Evolutionary conservation across 768 basidiomycete genomes (phyloP).

Genomic region (Leccinum broughii): DNA sequence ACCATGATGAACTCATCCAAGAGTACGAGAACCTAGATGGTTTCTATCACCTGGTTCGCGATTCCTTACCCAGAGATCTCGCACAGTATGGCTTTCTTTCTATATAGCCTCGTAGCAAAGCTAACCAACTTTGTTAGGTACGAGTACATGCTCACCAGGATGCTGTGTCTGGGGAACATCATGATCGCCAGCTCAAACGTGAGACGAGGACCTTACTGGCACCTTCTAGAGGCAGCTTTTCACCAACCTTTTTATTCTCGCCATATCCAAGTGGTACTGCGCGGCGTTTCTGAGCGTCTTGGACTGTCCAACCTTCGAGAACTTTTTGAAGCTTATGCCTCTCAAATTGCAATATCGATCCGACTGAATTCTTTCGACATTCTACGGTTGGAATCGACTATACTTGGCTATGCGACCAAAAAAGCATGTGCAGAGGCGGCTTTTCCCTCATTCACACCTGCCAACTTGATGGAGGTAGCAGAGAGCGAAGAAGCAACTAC

Average conservation of each 20-base stretch:
- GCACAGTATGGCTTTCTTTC: conserved; percentile 44
- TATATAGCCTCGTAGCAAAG: conserved; percentile 6
- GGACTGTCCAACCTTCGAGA: conserved; percentile 59
- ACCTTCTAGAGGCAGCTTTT: conserved; percentile 70
- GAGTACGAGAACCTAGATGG: conserved; percentile 25
- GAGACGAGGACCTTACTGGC: conserved; percentile 84
- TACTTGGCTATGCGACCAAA: conserved; percentile 75
- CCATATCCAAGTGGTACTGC: conserved; percentile 52
- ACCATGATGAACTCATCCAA: conserved; percentile 30
- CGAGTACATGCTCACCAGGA: conserved; percentile 74
- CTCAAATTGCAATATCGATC: conserved; percentile 73
- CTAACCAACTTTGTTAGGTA: conserved; percentile 45
- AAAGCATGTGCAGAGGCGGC: conserved; percentile 66
- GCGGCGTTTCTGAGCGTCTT: conserved; percentile 62
- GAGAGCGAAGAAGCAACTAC: conserved; percentile 26
- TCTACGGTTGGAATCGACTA: conserved; percentile 60
- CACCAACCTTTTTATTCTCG: conserved; percentile 31
- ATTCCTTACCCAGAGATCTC: conserved; percentile 44
- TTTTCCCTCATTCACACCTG: conserved; percentile 66
- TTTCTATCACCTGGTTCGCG: conserved; percentile 49
- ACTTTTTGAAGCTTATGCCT: conserved; percentile 78
- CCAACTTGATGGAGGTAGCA: conserved; percentile 54
- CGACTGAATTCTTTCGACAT: conserved; percentile 50
- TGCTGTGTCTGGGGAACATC: conserved; percentile 71
- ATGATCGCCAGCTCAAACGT: conserved; percentile 77